Base-by-base conservation (phyloP, 345 rosid genomes). In the Brassica rapa region DNA sequence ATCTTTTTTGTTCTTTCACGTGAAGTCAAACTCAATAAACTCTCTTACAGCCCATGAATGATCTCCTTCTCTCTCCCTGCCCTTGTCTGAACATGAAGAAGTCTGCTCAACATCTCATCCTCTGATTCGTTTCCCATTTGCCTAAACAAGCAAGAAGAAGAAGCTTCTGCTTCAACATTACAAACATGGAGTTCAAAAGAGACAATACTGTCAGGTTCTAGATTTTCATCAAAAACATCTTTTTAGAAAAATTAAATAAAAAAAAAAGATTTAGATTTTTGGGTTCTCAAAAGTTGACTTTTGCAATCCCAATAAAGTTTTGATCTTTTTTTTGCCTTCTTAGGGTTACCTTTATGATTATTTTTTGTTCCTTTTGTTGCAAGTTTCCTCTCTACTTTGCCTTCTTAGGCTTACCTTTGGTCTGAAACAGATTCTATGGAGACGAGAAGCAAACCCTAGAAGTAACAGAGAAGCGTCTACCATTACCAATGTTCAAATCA, bases 161-260 rank as follows among this genome's bases (percentile, higher is more conserved):
- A 27, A 66, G 29, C 2, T 64, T 71, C 61, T 76, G 56, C 21
- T 74, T 19, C 33, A 6, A 11, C 49, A 72, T 29, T 5, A 19
- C 21, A 73, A 62, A 23, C 68, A 89, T 87, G 93, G 86, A 82
- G 70, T 82, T 84, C 57, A 84, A 86, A 68, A 85, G 83, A 71
- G 85, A 82, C 80, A 90, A 82, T 68, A 76, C 85, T 69, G 88
- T 88, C 83, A 88, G 93, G 93, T 87, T 70, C 23, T 74, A 5
- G 59, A 49, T 81, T 68, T 53, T 62, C 37, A 53, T 72, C 61
- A 57, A 70, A 32, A 70, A 7, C 35, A 68, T 30, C 41, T 46
- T 46, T 68, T 68, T 1, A 5, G 1, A 21, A 64, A 10, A 63
- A 3, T 8, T 27, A 27, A 27, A 27, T 27, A 27, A 27, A 19